phyloP scores from a whole-genome alignment of 78 protist genomes.

The Paulinella micropora region DNA sequence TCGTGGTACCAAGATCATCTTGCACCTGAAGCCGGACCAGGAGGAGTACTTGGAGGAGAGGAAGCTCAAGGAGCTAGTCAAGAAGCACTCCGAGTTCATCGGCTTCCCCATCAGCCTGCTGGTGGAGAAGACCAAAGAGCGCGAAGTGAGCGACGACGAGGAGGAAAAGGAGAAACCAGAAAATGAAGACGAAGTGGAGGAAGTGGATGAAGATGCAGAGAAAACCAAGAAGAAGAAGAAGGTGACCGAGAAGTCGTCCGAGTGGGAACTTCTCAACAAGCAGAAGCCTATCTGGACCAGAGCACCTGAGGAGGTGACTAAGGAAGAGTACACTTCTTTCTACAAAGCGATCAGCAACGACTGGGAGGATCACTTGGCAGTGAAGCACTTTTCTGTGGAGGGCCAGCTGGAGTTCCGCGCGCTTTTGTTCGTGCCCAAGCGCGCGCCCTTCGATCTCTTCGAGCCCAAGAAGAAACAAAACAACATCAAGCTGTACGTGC shows the following conservation, averaged over 20 bases:
- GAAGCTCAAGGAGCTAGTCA: conserved; percentile 84
- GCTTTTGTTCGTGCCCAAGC: conserved; percentile 88
- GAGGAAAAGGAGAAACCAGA: conserved; percentile 48
- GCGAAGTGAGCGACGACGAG: conserved; percentile 58
- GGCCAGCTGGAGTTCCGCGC: conserved; percentile 96
- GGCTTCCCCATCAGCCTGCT: conserved; percentile 85
- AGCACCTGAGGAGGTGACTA: conserved; percentile 80
- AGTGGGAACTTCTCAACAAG: conserved; percentile 91
- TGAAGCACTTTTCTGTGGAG: conserved; percentile 97
- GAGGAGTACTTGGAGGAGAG: conserved; percentile 86
- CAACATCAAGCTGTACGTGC: conserved; percentile 98
- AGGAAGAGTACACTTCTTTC: conserved; percentile 97
- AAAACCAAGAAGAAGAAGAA: conserved; percentile 50
- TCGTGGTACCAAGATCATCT: conserved; percentile 93
- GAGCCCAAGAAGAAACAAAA: conserved; percentile 86
- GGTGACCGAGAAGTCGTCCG: conserved; percentile 67
- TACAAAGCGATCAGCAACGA: conserved; percentile 96
- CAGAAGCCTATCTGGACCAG: conserved; percentile 98
- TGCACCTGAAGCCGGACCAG: conserved; percentile 95
- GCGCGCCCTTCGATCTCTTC: conserved; percentile 96
- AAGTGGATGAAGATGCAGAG: no score
- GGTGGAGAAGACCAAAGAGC: conserved; percentile 56
- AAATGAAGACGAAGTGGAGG: conserved; percentile 57
- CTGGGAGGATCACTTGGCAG: conserved; percentile 96
- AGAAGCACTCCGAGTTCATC: conserved; percentile 99